phyloP scores from a whole-genome alignment of 192 early-diverging fungal species.

The Coemansia guatemalensis region DNA sequence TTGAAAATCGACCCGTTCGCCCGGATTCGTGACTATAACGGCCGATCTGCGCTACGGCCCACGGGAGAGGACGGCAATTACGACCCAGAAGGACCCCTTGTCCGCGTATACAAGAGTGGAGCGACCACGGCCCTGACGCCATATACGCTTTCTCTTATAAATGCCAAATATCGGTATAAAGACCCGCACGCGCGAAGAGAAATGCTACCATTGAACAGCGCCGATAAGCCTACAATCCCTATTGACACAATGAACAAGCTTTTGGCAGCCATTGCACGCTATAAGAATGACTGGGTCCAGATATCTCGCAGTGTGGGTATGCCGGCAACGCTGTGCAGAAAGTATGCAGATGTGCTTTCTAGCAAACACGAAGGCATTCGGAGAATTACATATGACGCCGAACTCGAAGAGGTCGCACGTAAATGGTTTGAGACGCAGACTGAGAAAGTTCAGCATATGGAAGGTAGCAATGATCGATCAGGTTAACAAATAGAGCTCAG shows the following conservation, averaged over 20 bases:
- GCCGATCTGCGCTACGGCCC: constrained; percentile 30
- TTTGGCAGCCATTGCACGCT: constrained; percentile 22
- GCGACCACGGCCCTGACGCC: constrained; percentile 18
- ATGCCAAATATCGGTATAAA: neutral
- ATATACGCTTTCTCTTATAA: constrained; percentile 22
- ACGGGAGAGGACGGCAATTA: constrained; percentile 36
- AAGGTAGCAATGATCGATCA: neutral
- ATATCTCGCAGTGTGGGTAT: constrained; percentile 38
- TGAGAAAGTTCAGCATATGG: neutral
- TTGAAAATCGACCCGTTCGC: constrained; percentile 33
- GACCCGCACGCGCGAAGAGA: neutral
- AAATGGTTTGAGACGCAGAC: neutral
- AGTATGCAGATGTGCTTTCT: constrained; percentile 15
- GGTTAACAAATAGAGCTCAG: constrained; percentile 1
- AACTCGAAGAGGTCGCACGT: constrained; percentile 20
- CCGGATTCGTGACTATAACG: constrained; percentile 23
- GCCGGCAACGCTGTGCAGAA: constrained; percentile 17
- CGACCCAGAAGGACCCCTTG: constrained; percentile 23
- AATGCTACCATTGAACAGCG: neutral
- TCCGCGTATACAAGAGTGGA: constrained; percentile 5
- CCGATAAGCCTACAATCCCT: neutral
- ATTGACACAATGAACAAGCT: constrained; percentile 28
- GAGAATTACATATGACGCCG: constrained; percentile 10
- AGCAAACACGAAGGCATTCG: constrained; percentile 16
- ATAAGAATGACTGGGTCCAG: constrained; percentile 43